Evolutionary conservation across 2,329 filamentous ascomycete species (phyloP), one percentile per base, ranked within the genome.

Genomic region (Stenocarpella maydis): DNA sequence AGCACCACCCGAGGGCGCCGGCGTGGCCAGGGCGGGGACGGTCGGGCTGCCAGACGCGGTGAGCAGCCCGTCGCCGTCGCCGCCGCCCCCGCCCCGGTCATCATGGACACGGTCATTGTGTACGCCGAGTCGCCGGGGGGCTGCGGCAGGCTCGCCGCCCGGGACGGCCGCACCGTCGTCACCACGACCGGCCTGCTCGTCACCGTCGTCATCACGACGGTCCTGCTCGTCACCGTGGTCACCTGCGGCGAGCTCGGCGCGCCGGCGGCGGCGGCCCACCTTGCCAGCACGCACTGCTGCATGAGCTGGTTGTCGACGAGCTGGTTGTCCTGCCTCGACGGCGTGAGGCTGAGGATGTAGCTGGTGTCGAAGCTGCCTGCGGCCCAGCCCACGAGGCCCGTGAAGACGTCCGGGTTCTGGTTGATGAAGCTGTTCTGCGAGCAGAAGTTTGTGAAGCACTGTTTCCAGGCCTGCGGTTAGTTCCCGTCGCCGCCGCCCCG

Each of bases 341-440:
- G 83, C 28, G 83, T 83, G n/a, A 84, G 74, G 39, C 79, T 81
- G 54, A 85, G 73, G 47, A 84, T 72, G 69, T 85, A 84, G 3
- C 77, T 77, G 7, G 74, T 72, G 67, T 78, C 77, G 72, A 85
- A 84, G 72, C 80, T 81, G 10, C 83, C 83, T 9, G 83, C 83
- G 10, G 77, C 82, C 83, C 84, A 85, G 64, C 75, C 82, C 12
- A 85, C 80, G 52, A 85, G 80, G 12, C 84, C 84, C 12, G 81
- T 73, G 71, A 83, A 83, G 26, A 85, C 83, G 65, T 86, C 84
- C 1, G 81, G 77, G 72, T 85, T 85, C 14, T 78, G 71, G 72
- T 79, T 80, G 74, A 85, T 83, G 69, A 83, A 81, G 34, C 78
- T 74, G 74, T 84, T 85, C 49, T 85, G 84, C 19, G 79, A 76